These are phyloP conservation scores for Ascoidea rubescens DNA, from an alignment of 805 yeast species.

Conservation along the genomic window DNA sequence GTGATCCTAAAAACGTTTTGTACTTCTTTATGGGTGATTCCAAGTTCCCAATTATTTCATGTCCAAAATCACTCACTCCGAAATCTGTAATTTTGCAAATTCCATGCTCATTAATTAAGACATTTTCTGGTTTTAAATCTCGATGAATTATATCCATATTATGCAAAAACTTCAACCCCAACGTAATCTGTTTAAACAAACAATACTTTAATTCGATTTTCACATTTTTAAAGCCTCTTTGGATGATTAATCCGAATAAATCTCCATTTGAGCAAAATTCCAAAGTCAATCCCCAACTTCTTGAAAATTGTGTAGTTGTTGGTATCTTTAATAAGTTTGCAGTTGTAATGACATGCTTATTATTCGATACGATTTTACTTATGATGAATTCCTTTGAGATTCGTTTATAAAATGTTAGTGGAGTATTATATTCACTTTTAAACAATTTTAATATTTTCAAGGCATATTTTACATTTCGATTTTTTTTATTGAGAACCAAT, in stretches of 20 bases:
- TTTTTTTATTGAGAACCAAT: slow-evolving; percentile 24
- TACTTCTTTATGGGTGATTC: slow-evolving; percentile 22
- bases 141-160: slow-evolving; percentile 55
- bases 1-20: slow-evolving; percentile 54
- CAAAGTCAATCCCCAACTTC: slow-evolving; percentile 71
- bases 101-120: slow-evolving; percentile 43
- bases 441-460: slow-evolving; percentile 51
- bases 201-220: slow-evolving; percentile 43
- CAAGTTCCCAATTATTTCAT: slow-evolving; percentile 36
- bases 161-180: slow-evolving; percentile 51
- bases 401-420: slow-evolving; percentile 49
- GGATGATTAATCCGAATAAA: slow-evolving; percentile 37
- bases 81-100: slow-evolving; percentile 60
- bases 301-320: slow-evolving; percentile 33
- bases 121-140: slow-evolving; percentile 66
- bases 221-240: slow-evolving; percentile 45
- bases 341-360: slow-evolving; percentile 47
- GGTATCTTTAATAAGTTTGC: slow-evolving; percentile 43
- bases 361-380: slow-evolving; percentile 37
- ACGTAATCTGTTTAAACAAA: slow-evolving; percentile 51
- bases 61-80: slow-evolving; percentile 60
- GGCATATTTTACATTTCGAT: slow-evolving; percentile 34
- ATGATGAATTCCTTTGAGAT: slow-evolving; percentile 52
- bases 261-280: slow-evolving; percentile 53
- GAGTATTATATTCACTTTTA: slow-evolving; percentile 34